Base-by-base conservation (phyloP, 2,329 filamentous ascomycete genomes). In the Nothopassalora personata region DNA sequence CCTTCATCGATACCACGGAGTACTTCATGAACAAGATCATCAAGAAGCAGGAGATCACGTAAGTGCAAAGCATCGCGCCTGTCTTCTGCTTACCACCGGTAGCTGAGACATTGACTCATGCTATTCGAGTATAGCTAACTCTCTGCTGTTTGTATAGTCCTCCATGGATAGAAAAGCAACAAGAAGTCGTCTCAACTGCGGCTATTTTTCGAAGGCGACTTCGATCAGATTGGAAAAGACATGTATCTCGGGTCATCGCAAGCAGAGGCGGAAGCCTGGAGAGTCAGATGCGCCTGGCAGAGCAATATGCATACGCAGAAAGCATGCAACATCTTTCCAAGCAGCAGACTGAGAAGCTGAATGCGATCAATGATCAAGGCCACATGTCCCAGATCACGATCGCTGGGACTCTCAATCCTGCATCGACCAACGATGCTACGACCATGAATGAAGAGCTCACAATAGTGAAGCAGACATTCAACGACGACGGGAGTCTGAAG, bases 1-100 rank as follows among this genome's bases (percentile, higher is more conserved):
- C 94, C 0, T 97, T 96, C 69, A 85, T 97, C 58, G 91, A 97
- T 70, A 97, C 93, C 0, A 97, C 94, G 0, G 93, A 97, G 74
- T 97, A 97, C 72, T 90, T 97, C 68, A 88, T 97, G 88, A 97
- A 99, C 76, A 94, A 95, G 76, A 97, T 97, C 79, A 97, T 99
- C 63, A 90, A 97, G 76, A 88, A 89, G 59, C 94, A 99, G 74
- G 92, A 96, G 19, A 90, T 97, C 60, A 90, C 96, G 0, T 34
- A 34, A 34, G 11, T 34, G 11, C 11, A 34, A 8, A 34, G 31
- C 31, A 2, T 34, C 23, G 23, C 23, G 23, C 23, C 23, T 23
- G 23, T 23, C 23, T 23, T n/a, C n/a, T n/a, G n/a, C n/a, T n/a
- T n/a, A n/a, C n/a, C n/a, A n/a, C n/a, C n/a, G n/a, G n/a, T n/a